These are phyloP conservation scores for Parathielavia appendiculata DNA, from an alignment of 495 filamentous ascomycete genomes.

Conservation along the genomic window DNA sequence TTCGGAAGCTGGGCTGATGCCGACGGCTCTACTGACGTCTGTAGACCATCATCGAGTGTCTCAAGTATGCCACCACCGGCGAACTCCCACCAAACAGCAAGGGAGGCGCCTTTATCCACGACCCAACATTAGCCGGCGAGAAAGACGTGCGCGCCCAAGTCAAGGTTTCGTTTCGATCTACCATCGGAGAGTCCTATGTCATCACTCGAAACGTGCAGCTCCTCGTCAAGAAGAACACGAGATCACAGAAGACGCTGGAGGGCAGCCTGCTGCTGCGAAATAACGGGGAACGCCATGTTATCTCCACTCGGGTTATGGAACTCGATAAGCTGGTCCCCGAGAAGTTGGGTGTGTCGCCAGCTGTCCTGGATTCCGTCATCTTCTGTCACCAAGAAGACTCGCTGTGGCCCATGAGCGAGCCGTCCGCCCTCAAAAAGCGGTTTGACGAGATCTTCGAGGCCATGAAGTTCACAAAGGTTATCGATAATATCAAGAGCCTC, in stretches of 20 bases:
- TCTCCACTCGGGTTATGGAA: conserved; percentile 74
- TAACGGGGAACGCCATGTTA: conserved; percentile 70
- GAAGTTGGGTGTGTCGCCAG: conserved; percentile 83
- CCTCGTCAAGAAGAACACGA: conserved; percentile 72
- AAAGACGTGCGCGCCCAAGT: conserved; percentile 89
- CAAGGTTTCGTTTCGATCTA: conserved; percentile 77
- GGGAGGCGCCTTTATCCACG: conserved; percentile 93
- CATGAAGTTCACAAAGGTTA: conserved; percentile 91
- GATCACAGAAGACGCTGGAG: conserved; percentile 73
- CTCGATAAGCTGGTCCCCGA: conserved; percentile 79
- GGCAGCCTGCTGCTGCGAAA: conserved; percentile 66
- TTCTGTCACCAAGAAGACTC: conserved; percentile 99
- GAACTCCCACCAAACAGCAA: conserved; percentile 90
- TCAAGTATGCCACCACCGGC: conserved; percentile 96
- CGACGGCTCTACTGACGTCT: conserved; percentile 28
- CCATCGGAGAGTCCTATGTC: conserved; percentile 69
- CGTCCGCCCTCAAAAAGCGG: conserved; percentile 73
- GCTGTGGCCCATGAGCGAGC: conserved; percentile 95
- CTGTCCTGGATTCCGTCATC: conserved; percentile 87
- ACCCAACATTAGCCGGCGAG: conserved; percentile 83
- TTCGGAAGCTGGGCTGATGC: conserved; percentile 31
- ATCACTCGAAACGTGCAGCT: conserved; percentile 77
- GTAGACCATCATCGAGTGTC: conserved; percentile 92
- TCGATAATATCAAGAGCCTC: conserved; percentile 83
- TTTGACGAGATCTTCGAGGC: conserved; percentile 99